Percentiles rank a stretch among this genome's conserved stretches.
Conservation (phyloP, 2,329 filamentous ascomycete genomes). For the Ascochyta fabae region DNA sequence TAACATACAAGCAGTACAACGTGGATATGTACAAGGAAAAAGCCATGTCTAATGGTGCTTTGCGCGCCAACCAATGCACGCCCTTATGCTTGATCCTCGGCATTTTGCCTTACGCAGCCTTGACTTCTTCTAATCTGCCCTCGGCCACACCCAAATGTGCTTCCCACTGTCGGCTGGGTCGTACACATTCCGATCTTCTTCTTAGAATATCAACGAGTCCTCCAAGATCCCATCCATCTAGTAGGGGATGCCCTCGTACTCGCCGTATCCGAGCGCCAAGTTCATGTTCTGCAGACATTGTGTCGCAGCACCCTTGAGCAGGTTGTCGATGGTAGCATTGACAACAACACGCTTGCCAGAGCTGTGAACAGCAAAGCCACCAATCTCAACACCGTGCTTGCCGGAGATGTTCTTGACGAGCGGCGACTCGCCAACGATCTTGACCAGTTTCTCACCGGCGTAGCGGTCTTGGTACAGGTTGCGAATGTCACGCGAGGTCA, state of each 20-base stretch:
- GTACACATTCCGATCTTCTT: constrained; percentile 9
- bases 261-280: constrained; percentile 82
- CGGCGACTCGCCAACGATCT: constrained; percentile 86
- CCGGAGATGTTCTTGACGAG: constrained; percentile 83
- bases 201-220: not conserved
- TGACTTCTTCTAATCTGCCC: constrained; percentile 5
- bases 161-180: not conserved
- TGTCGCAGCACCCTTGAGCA: constrained; percentile 90
- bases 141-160: constrained; percentile 15
- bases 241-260: constrained; percentile 84
- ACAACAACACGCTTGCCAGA: constrained; percentile 92
- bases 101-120: constrained; percentile 3
- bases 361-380: constrained; percentile 91
- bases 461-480: constrained; percentile 96
- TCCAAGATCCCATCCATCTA: constrained; percentile 20
- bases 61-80: constrained; percentile 7
- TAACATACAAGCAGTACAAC: constrained; percentile 17
- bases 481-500: constrained; percentile 90
- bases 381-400: constrained; percentile 91
- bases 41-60: constrained; percentile 13
- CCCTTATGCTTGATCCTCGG: constrained; percentile 1
- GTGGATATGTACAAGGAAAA: constrained; percentile 18
- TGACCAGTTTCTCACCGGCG: constrained; percentile 93
- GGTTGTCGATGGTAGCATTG: constrained; percentile 90
- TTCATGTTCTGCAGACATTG: constrained; percentile 98